Base-by-base conservation (phyloP, 2,329 filamentous ascomycete genomes). In the Exophiala aquamarina region DNA sequence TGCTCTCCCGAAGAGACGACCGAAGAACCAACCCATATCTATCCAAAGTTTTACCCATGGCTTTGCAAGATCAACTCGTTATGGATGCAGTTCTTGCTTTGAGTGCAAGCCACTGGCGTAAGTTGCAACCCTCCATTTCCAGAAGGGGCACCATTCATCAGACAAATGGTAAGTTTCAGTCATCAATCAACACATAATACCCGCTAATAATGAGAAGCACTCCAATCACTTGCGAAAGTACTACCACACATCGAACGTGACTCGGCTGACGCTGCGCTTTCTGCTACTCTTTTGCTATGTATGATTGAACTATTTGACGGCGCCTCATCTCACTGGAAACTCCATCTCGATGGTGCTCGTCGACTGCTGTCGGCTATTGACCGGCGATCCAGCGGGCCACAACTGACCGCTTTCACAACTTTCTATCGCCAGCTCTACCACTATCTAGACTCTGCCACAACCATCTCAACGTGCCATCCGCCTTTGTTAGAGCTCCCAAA, bases 261-360 rank as follows among this genome's bases (percentile, higher is more conserved):
- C 17, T 64, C 65, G 1, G 64, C 67, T 9, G 66, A 71, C 1
- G 64, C 70, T 41, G 67, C 69, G 8, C 68, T 71, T 15, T 63
- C 66, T 2, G 64, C 67, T 13, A 66, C 69, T n/a, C 59, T 72
- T 11, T 44, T 72, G 8, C 62, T 72, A 0, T 72, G 68, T 46
- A 66, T 72, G 60, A 70, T 70, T 3, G 70, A 72, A 46, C 54
- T 72, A 7, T 71, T 71, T 17, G 70, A 72, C 44, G 68, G 70
- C 31, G 66, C 68, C 2, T 70, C 68, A 13, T 59, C 65, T 26
- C 65, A 66, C 2, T 72, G 70, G 70, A 68, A 70, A 56, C 63
- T 70, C 43, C 70, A 72, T 46, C 61, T 72, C 14, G 66, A 69
- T 42, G 70, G 68, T 3, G 70, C 69, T n/a, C 68, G 70, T 47